Conservation (phyloP, 192 early-diverging fungal species). For the Dissophora ornata region DNA sequence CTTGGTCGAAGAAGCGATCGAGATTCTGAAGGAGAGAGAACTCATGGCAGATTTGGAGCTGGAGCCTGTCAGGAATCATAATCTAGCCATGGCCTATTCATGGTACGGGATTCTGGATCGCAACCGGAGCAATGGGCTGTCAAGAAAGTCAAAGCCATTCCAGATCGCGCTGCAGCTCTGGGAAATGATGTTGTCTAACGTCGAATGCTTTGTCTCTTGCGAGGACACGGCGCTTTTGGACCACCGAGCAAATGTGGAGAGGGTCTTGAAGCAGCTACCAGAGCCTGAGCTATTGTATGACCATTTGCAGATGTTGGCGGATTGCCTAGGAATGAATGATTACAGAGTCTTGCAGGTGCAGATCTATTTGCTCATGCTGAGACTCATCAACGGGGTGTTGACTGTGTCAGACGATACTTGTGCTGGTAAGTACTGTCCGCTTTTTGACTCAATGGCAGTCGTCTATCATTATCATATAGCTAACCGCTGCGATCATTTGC, state of each 20-base stretch:
- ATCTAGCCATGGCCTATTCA: conserved; percentile 69
- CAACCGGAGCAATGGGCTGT: conserved; percentile 32
- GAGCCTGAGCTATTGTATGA: conserved; percentile 63
- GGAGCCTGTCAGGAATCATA: conserved; percentile 59
- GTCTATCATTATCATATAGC: too few species aligned
- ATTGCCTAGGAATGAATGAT: conserved; percentile 69
- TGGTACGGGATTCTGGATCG: conserved; percentile 65
- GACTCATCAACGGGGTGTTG: conserved; percentile 64
- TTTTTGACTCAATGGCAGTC: not conserved
- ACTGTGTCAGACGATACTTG: conserved; percentile 23
- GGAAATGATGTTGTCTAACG: conserved; percentile 62
- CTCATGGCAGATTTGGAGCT: conserved; percentile 53
- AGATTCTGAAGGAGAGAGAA: conserved; percentile 51
- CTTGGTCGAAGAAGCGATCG: conserved; percentile 45
- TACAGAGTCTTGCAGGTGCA: conserved; percentile 67
- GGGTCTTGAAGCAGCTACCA: conserved; percentile 50
- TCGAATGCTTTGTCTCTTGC: conserved; percentile 50
- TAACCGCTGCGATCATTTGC: too few species aligned
- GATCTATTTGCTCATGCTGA: conserved; percentile 64
- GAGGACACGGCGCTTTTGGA: conserved; percentile 10
- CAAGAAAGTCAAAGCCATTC: conserved; percentile 55
- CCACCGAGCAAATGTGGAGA: conserved; percentile 33
- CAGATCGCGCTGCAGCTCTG: conserved; percentile 67
- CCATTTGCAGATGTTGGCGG: conserved; percentile 67
- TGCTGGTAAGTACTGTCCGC: conserved; percentile 34